These are phyloP conservation scores for Sporothrix sp. DNA, from an alignment of 2,329 filamentous ascomycete genomes.

Conservation along the genomic window DNA sequence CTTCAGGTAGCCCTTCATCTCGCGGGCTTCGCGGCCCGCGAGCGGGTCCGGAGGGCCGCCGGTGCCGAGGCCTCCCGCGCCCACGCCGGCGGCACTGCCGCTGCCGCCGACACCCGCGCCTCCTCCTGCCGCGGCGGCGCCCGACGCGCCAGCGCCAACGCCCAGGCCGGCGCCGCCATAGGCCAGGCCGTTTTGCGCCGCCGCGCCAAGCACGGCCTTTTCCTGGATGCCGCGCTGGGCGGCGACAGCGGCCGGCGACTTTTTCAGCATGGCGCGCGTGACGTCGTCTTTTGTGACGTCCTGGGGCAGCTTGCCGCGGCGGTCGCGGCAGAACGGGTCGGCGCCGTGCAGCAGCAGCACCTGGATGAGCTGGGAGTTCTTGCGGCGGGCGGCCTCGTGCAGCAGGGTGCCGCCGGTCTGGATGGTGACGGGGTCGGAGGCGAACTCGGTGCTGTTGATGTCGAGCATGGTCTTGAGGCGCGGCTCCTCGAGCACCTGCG, in stretches of 20 bases:
- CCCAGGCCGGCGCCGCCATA: conserved; percentile 3
- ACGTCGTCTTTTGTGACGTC: conserved; percentile 93
- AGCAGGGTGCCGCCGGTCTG: conserved; percentile 84
- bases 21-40: conserved; percentile 75
- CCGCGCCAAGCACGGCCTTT: conserved; percentile 82
- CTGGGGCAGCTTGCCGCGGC: conserved; percentile 89
- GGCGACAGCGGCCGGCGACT: conserved; percentile 84
- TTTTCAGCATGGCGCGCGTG: conserved; percentile 81
- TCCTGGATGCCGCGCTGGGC: conserved; percentile 95
- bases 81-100: neutral
- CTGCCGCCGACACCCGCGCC: neutral
- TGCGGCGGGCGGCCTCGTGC: conserved; percentile 85
- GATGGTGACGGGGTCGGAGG: conserved; percentile 66
- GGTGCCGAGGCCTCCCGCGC: neutral
- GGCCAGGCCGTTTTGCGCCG: conserved; percentile 39
- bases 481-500: conserved; percentile 72
- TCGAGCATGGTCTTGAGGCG: conserved; percentile 80
- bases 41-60: conserved; percentile 37
- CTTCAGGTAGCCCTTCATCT: conserved; percentile 98
- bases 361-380: conserved; percentile 79
- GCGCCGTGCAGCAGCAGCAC: conserved; percentile 86
- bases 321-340: conserved; percentile 89
- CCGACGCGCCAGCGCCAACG: neutral
- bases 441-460: conserved; percentile 84
- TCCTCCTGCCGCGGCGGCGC: neutral